Conservation (phyloP, 306 rosid species). For the Hippophae tibetana region DNA sequence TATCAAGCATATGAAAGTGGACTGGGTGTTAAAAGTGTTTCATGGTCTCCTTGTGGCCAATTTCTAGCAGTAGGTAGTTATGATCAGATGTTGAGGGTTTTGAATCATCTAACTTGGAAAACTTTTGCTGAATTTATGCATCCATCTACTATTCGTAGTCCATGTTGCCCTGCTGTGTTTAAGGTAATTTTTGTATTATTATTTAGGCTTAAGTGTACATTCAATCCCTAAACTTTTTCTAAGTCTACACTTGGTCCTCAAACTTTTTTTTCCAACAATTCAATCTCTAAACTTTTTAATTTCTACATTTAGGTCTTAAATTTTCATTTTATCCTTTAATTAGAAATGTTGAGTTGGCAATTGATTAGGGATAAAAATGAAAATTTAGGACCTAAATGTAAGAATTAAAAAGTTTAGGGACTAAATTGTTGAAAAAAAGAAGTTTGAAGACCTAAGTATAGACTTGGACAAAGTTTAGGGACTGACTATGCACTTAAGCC, state of each 20-base stretch:
- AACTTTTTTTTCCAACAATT: no score
- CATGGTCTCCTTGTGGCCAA: slow-evolving; percentile 99
- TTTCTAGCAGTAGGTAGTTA: slow-evolving; percentile 95
- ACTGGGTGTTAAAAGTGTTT: slow-evolving; percentile 83
- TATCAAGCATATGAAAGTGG: slow-evolving; percentile 97
- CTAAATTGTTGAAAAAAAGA: no score
- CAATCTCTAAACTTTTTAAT: not conserved
- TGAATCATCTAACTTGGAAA: slow-evolving; percentile 92
- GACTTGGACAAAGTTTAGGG: no score
- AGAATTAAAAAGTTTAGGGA: no score
- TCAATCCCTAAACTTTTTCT: no score
- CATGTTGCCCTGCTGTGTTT: slow-evolving; percentile 76
- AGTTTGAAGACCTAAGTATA: no score
- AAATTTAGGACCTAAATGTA: no score
- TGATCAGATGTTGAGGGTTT: slow-evolving; percentile 93
- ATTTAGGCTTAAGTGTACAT: not conserved
- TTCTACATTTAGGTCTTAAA: slow-evolving; percentile 10
- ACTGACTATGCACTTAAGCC: no score
- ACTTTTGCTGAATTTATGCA: slow-evolving; percentile 98
- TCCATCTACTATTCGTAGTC: slow-evolving; percentile 63
- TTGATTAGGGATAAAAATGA: no score
- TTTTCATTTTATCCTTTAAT: slow-evolving; percentile 20
- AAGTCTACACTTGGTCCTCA: no score
- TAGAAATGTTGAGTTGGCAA: not conserved
- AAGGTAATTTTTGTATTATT: slow-evolving; percentile 44